Percentiles rank a stretch among this genome's conserved stretches.
These are phyloP conservation scores for Colletotrichum orbiculare DNA, from an alignment of 2,329 filamentous ascomycete species.

Conservation along the genomic window DNA sequence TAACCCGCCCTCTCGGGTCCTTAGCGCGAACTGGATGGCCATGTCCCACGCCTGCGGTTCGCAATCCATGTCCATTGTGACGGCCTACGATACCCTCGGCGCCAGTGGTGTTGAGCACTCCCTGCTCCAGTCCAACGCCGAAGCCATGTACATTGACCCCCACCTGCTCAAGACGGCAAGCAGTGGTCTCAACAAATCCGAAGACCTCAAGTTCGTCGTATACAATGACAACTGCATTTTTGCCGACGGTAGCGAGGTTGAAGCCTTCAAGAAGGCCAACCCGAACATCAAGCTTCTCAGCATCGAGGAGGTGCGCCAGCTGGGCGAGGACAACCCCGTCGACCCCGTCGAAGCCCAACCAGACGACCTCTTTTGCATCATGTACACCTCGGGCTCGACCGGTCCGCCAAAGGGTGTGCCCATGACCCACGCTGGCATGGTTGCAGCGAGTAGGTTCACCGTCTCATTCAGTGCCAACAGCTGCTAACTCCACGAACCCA, in stretches of 20 bases:
- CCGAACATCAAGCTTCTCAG: conserved; percentile 64
- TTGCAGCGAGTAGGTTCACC: conserved; percentile 70
- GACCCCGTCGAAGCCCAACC: conserved; percentile 78
- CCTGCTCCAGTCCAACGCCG: conserved; percentile 81
- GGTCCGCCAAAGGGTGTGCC: conserved; percentile 90
- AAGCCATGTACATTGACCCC: conserved; percentile 88
- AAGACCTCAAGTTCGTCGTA: conserved; percentile 68
- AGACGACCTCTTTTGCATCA: conserved; percentile 84
- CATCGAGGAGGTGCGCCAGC: conserved; percentile 64
- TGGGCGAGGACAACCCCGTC: conserved; percentile 75
- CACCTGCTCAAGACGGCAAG: conserved; percentile 74
- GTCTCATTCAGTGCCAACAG: conserved; percentile 44
- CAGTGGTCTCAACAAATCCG: conserved; percentile 66
- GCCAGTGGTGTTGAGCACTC: conserved; percentile 87
- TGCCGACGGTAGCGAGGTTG: conserved; percentile 61
- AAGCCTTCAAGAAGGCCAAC: conserved; percentile 66
- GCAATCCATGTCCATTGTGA: conserved; percentile 92
- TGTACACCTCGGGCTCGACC: conserved; percentile 90
- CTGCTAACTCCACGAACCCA: conserved; percentile 34
- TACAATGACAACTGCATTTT: conserved; percentile 71
- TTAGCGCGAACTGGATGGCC: conserved; percentile 83
- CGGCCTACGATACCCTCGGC: conserved; percentile 93
- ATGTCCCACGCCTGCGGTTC: conserved; percentile 81
- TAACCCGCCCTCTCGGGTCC: conserved; percentile 30
- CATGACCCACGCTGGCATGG: conserved; percentile 81